Conservation (phyloP, 2,329 filamentous ascomycete genomes). For the Pestalotiopsis sp. region DNA sequence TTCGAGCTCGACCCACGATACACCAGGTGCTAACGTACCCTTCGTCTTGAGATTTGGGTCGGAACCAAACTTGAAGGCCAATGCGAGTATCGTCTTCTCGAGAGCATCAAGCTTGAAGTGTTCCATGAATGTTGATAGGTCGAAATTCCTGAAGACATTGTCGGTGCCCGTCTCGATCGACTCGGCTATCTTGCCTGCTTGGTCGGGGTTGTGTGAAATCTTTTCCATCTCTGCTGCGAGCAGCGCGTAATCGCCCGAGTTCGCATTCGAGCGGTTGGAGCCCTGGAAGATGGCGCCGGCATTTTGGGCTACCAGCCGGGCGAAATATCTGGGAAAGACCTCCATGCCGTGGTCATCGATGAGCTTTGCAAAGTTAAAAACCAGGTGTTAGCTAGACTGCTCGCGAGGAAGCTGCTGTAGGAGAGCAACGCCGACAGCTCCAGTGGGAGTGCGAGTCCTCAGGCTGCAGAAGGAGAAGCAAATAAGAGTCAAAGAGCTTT, state of each 20-base stretch:
- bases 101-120: conserved; percentile 93
- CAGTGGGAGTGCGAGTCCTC: neutral
- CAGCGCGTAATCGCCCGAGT: conserved; percentile 81
- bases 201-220: conserved; percentile 75
- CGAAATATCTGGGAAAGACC: conserved; percentile 94
- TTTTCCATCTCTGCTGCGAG: conserved; percentile 85
- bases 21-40: conserved; percentile 56
- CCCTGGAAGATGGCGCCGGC: conserved; percentile 88
- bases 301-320: conserved; percentile 89
- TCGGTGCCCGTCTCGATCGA: conserved; percentile 88
- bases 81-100: conserved; percentile 82
- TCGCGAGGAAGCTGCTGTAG: neutral
- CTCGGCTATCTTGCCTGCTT: conserved; percentile 90
- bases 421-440: neutral
- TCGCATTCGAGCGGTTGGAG: conserved; percentile 70
- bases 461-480: neutral
- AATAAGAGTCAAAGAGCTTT: neutral
- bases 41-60: conserved; percentile 85
- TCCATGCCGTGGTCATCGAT: conserved; percentile 99
- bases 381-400: conserved; percentile 10
- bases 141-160: conserved; percentile 93
- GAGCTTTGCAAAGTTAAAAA: conserved; percentile 56
- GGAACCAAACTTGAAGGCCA: conserved; percentile 84
- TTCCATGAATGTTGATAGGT: conserved; percentile 92
- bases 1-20: neutral